Conservation (phyloP, 2,329 filamentous ascomycete genomes). For the Penicillium sp. region DNA sequence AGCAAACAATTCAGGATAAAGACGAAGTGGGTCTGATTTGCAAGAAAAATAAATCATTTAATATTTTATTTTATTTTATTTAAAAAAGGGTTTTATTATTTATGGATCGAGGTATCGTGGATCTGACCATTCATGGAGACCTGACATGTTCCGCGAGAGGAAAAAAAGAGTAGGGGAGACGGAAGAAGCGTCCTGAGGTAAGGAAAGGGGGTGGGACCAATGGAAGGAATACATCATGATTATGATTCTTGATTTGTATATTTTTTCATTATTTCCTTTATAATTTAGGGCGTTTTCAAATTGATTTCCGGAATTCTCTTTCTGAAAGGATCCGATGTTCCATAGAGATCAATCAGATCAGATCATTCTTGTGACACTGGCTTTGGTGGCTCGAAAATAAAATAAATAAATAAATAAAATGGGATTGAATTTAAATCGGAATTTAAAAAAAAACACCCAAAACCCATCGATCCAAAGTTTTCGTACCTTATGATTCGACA, state of each 20-base stretch:
- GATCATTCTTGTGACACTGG: slow-evolving; percentile 7
- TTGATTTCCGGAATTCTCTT: not conserved
- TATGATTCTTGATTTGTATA: not conserved
- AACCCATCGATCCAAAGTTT: slow-evolving; percentile 5
- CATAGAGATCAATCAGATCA: slow-evolving; percentile 8
- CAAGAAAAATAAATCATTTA: slow-evolving; percentile 1
- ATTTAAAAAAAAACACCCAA: slow-evolving; percentile 1
- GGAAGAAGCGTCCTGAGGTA: slow-evolving; percentile 20
- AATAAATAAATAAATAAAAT: too few relatives aligned
- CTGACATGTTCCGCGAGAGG: slow-evolving; percentile 12
- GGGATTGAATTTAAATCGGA: not conserved
- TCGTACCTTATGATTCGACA: slow-evolving; percentile 17
- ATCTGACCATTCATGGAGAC: slow-evolving; percentile 4
- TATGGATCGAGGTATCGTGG: slow-evolving; percentile 6
- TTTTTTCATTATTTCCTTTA: not conserved
- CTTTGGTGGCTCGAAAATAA: too few relatives aligned
- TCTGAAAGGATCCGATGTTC: not conserved
- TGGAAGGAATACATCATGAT: slow-evolving; percentile 17
- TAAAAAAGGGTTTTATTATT: slow-evolving; percentile 14
- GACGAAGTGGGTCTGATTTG: slow-evolving; percentile 27
- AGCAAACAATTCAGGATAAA: slow-evolving; percentile 39
- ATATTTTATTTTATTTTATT: slow-evolving; percentile 11
- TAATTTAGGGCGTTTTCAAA: not conserved
- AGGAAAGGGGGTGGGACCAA: slow-evolving; percentile 24
- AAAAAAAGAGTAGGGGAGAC: slow-evolving; percentile 15